phyloP scores from a whole-genome alignment of 495 filamentous ascomycete genomes.

The Penicillium mononematosum region DNA sequence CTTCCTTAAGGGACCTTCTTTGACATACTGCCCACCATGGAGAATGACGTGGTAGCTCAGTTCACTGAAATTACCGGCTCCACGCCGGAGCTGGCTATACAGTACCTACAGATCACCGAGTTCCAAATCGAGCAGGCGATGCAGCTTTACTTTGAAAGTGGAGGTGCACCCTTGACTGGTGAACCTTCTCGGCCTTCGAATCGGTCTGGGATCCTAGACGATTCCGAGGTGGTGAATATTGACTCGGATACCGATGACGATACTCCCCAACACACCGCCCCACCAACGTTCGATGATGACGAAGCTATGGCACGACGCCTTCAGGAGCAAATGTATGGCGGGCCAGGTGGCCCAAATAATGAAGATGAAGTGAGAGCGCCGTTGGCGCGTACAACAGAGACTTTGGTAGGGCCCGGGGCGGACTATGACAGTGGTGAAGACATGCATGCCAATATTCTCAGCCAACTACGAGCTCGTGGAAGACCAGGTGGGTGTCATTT shows the following conservation, averaged over 20 bases:
- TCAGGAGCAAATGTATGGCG: slow-evolving; percentile 86
- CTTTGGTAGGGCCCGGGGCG: slow-evolving; percentile 70
- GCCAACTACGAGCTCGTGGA: slow-evolving; percentile 61
- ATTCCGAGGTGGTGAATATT: slow-evolving; percentile 64
- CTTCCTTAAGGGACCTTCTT: slow-evolving; percentile 28
- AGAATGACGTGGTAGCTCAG: slow-evolving; percentile 51
- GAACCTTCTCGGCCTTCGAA: slow-evolving; percentile 34
- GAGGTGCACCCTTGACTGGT: slow-evolving; percentile 54
- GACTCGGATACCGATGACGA: slow-evolving; percentile 71
- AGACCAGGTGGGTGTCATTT: slow-evolving; percentile 38
- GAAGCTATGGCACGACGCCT: slow-evolving; percentile 87
- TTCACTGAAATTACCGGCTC: slow-evolving; percentile 65
- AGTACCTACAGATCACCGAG: slow-evolving; percentile 80
- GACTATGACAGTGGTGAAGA: slow-evolving; percentile 59
- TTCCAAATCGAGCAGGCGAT: slow-evolving; percentile 81
- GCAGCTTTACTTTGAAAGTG: slow-evolving; percentile 83
- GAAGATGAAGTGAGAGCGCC: slow-evolving; percentile 79
- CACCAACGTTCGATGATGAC: slow-evolving; percentile 70
- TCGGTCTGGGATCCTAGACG: slow-evolving; percentile 44
- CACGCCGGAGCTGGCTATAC: slow-evolving; percentile 61
- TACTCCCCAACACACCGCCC: slow-evolving; percentile 11
- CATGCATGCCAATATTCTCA: slow-evolving; percentile 60
- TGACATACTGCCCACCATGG: slow-evolving; percentile 55
- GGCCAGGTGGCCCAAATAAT: slow-evolving; percentile 41
- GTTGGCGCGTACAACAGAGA: slow-evolving; percentile 88